Evolutionary conservation across 1,284 basidiomycete genomes (phyloP).

Genomic region (Ceratorhiza oryzae-sativae): DNA sequence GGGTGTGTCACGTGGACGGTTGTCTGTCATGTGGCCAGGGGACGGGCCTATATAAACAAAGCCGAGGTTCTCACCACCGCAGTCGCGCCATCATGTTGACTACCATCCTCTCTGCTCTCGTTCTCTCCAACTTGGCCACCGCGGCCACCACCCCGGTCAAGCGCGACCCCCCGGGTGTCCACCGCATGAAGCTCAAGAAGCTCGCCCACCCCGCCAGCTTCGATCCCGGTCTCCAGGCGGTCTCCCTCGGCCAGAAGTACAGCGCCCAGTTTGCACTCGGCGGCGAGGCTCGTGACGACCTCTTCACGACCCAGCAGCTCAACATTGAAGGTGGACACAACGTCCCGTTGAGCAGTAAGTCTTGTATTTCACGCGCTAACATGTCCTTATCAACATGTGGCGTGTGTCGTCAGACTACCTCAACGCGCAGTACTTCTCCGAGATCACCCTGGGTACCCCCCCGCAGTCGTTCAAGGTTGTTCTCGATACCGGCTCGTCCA

Average conservation of each 20-base stretch:
- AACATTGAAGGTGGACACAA: conserved; percentile 78
- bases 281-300: conserved; percentile 65
- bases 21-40: conserved; percentile 26
- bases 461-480: conserved; percentile 87
- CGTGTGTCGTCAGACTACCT: conserved; percentile 75
- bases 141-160: conserved; percentile 52
- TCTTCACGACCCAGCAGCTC: conserved; percentile 82
- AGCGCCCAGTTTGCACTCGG: conserved; percentile 72
- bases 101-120: conserved; percentile 58
- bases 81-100: conserved; percentile 69
- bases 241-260: conserved; percentile 87
- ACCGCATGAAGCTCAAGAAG: conserved; percentile 89
- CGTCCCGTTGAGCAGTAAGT: conserved; percentile 90
- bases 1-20: conserved; percentile 8
- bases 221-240: conserved; percentile 73
- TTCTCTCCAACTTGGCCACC: conserved; percentile 73
- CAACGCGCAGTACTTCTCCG: conserved; percentile 97
- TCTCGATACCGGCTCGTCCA: conserved; percentile 89
- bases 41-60: conserved; percentile 17
- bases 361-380: conserved; percentile 22
- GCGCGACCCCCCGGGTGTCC: conserved; percentile 57
- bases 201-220: conserved; percentile 58
- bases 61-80: conserved; percentile 18
- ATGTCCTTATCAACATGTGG: conserved; percentile 27
- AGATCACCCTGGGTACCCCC: conserved; percentile 84